Base-by-base conservation (phyloP, 1,284 basidiomycete species). In the Tremellales sp. region DNA sequence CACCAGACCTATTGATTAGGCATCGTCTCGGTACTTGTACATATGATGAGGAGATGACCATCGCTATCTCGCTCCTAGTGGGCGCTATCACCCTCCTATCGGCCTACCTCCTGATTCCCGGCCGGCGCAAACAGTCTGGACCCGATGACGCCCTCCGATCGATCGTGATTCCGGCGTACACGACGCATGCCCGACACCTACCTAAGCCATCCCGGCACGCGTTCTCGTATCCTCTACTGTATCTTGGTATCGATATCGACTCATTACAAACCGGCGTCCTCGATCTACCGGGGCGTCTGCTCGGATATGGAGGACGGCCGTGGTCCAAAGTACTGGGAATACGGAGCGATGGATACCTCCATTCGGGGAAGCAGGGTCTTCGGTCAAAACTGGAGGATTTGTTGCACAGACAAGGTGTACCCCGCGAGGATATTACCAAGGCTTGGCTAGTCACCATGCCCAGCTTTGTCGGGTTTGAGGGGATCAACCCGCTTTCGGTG, bases 361-460 rank as follows among this genome's bases (percentile, higher is more conserved):
- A 67, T 2, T 68, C 67, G 22, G 49, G 58, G 4, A 15, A 7
- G 21, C 75, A 49, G 74, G 7, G 45, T 10, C 46, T 67, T 4
- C 45, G 61, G 6, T 25, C 35, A 13, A 61, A 63, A 27, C 33
- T 67, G 25, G 46, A 64, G 13, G 26, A 10, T 1, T 40, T 64
- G 4, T 26, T 68, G 21, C 19, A 37, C 13, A 46, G 47, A 19
- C 37, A 54, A 43, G 62, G 62, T 1, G 41, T 68, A 19, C 49
- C 45, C 2, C 36, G 49, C 19, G 48, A 49, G 4, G 46, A 53
- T 1, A 48, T 82, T 10, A 72, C 76, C 2, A 81, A 80, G 52
- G 79, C 79, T 0, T 88, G 84, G 83, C 79, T 86, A 75, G 73
- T 86, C 72, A 85, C 85, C 2, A 87, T 87, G 83, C 86, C 86